Base-by-base conservation (phyloP, 2,329 filamentous ascomycete genomes). In the Colletotrichum cereale region DNA sequence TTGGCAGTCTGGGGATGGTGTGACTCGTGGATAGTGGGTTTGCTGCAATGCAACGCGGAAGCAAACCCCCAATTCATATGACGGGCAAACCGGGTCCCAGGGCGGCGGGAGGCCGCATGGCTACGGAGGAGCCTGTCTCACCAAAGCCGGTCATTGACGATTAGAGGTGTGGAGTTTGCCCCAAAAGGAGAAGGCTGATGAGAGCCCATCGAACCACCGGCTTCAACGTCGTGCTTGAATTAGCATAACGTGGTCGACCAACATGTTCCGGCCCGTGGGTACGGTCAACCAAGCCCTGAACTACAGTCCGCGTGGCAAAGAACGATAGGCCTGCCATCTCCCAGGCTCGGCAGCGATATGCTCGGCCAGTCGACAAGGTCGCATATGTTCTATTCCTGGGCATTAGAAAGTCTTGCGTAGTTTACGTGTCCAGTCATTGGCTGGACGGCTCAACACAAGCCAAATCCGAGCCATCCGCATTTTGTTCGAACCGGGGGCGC, bases 391-490 rank as follows among this genome's bases (percentile, higher is more conserved):
- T 63, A 7, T 42, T 63, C 50, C 26, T 18, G 48, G 48, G 42
- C 36, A n/a, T 4, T 42, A 21, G 18, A 21, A 11, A n/a, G 11
- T 7, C 36, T 8, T 24, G 12, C 12, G 48, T 34, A n/a, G n/a
- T n/a, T n/a, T n/a, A 21, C 36, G 18, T 31, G n/a, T 21, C 5
- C 40, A 34, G 21, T 8, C 34, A 55, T 67, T 29, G 31, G 58
- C 40, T 31, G 26, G 11, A 52, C 34, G 52, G 42, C 42, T 42
- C 36, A 7, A 11, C 31, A n/a, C 31, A 16, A 29, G 34, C 36
- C 52, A 34, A 57, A n/a, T 42, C 52, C 48, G 58, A 50, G 40
- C 31, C n/a, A 31, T 63, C 24, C n/a, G 29, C n/a, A 36, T 48
- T 31, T 31, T 36, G 12, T 61, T 42, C 38, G 38, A 47, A 47